These are phyloP conservation scores for Diaporthe sp. DNA, from an alignment of 2,329 filamentous ascomycete species.

Conservation along the genomic window DNA sequence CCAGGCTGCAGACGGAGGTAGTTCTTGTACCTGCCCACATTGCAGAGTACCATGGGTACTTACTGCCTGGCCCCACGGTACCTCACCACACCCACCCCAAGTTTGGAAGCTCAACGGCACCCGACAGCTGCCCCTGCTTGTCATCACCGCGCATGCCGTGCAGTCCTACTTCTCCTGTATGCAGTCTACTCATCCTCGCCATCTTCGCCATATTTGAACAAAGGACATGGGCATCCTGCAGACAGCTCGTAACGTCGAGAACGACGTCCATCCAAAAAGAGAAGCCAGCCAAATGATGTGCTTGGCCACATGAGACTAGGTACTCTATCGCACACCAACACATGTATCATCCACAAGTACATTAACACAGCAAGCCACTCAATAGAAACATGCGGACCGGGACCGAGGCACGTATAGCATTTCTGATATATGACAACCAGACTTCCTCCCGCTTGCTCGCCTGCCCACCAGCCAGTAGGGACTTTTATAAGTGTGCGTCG, in stretches of 20 bases:
- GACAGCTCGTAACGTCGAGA: neutral
- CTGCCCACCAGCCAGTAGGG: neutral
- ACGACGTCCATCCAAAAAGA: neutral
- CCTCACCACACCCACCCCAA: neutral
- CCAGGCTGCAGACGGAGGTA: neutral
- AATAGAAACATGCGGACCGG: constrained; percentile 23
- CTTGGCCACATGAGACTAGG: constrained; percentile 6
- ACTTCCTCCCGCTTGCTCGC: neutral
- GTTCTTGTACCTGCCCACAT: neutral
- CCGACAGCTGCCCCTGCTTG: neutral
- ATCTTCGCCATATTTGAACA: constrained; percentile 12
- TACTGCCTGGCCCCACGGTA: too few species aligned
- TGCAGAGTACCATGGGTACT: neutral
- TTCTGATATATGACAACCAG: constrained; percentile 26
- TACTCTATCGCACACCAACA: neutral
- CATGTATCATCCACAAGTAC: neutral
- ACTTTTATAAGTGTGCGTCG: constrained; percentile 14
- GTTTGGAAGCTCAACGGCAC: constrained; percentile 4
- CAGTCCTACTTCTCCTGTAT: neutral
- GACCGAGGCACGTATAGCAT: neutral
- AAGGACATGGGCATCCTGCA: neutral
- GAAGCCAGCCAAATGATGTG: neutral
- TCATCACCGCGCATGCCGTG: neutral
- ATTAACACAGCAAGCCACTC: constrained; percentile 3
- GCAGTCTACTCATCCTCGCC: neutral